phyloP scores from a whole-genome alignment of 2,329 filamentous ascomycete species.

The Pyrenophora graminea region DNA sequence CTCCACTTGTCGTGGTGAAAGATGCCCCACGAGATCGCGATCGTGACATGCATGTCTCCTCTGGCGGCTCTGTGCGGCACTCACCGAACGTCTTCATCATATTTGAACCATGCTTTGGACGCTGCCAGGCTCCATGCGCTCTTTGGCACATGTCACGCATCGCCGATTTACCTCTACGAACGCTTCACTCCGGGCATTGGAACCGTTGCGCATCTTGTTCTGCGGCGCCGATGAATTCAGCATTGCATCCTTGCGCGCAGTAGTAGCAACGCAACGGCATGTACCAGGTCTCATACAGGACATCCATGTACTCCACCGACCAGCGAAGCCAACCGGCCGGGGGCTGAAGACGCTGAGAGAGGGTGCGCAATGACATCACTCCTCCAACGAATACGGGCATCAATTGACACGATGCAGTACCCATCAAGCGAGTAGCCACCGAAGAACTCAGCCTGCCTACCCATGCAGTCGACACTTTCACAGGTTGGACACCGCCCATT shows the following conservation, averaged over 20 bases:
- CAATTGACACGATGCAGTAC: conserved; percentile 59
- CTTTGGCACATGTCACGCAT: conserved; percentile 10
- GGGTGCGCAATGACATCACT: conserved; percentile 52
- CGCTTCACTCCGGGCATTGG: conserved; percentile 9
- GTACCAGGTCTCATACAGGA: conserved; percentile 56
- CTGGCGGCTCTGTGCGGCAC: conserved; percentile 5
- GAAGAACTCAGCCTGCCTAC: conserved; percentile 66
- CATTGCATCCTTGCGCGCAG: conserved; percentile 71
- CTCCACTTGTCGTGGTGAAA: conserved; percentile 5
- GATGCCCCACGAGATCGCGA: conserved; percentile 16
- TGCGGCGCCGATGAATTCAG: conserved; percentile 95
- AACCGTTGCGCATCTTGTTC: conserved; percentile 82
- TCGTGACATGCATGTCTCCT: conserved; percentile 4
- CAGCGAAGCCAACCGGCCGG: conserved; percentile 76
- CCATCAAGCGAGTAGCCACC: conserved; percentile 68
- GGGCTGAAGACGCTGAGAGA: conserved; percentile 70
- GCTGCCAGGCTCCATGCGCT: conserved; percentile 30
- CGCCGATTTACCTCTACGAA: conserved; percentile 18
- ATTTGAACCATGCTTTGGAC: conserved; percentile 16
- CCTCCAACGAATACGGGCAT: not conserved
- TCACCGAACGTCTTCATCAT: conserved; percentile 11
- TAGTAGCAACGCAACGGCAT: conserved; percentile 63
- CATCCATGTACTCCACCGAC: conserved; percentile 83
- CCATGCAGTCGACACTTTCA: conserved; percentile 81
- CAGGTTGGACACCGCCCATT: conserved; percentile 65